phyloP scores from a whole-genome alignment of 805 yeast genomes.

The Tetrapisispora arboricola region DNA sequence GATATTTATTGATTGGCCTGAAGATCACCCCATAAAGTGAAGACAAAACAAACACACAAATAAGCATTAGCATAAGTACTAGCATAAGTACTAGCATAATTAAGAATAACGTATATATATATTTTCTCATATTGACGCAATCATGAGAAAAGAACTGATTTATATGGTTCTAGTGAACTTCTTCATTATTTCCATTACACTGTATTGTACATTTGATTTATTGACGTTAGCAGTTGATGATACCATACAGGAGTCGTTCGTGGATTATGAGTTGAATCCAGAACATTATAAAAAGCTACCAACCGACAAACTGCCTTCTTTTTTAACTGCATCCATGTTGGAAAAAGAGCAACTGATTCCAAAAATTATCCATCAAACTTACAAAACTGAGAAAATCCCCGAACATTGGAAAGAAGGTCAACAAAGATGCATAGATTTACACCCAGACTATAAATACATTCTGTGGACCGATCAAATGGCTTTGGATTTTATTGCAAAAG shows the following conservation, averaged over 20 bases:
- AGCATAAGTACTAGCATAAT: too few relatives aligned
- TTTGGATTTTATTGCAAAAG: constrained; percentile 63
- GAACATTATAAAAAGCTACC: constrained; percentile 11
- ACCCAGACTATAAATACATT: constrained; percentile 79
- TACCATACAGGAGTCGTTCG: constrained; percentile 49
- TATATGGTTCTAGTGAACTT: constrained; percentile 50
- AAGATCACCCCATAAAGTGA: too few relatives aligned
- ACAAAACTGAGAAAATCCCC: constrained; percentile 68
- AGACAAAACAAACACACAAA: too few relatives aligned
- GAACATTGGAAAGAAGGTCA: constrained; percentile 73
- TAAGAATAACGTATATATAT: too few relatives aligned
- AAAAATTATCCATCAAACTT: constrained; percentile 86
- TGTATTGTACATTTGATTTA: constrained; percentile 57
- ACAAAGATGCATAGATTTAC: constrained; percentile 58
- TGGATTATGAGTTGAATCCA: constrained; percentile 45
- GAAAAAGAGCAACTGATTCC: constrained; percentile 47
- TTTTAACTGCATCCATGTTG: background rate
- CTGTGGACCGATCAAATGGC: constrained; percentile 85
- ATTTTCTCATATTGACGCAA: background rate
- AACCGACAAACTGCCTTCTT: background rate
- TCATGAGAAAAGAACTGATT: constrained; percentile 55
- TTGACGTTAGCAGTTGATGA: constrained; percentile 63
- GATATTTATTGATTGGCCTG: too few relatives aligned
- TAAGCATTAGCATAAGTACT: too few relatives aligned
- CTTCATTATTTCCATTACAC: constrained; percentile 38